These are phyloP conservation scores for Ramularia endophylla DNA, from an alignment of 2,329 filamentous ascomycete species.

Conservation along the genomic window DNA sequence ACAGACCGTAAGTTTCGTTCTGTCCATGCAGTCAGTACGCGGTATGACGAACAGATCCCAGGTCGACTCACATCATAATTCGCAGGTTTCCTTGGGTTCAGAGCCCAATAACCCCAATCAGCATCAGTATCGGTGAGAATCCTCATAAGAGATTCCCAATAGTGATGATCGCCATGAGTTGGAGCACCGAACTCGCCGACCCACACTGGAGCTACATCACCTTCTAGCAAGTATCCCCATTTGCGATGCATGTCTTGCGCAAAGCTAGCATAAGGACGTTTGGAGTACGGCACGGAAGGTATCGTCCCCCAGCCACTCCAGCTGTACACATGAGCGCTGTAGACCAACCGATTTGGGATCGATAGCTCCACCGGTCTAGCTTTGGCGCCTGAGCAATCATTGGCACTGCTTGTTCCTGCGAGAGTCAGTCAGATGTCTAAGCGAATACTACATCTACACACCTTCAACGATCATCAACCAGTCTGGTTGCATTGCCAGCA, in stretches of 20 bases:
- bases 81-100: constrained; percentile 60
- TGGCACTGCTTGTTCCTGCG: too few relatives aligned
- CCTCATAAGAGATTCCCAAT: constrained; percentile 59
- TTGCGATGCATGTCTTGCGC: constrained; percentile 56
- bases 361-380: constrained; percentile 54
- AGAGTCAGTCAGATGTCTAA: too few relatives aligned
- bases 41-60: too few relatives aligned
- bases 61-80: constrained; percentile 33
- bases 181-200: constrained; percentile 62
- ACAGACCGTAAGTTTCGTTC: constrained; percentile 55
- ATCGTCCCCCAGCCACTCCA: constrained; percentile 60
- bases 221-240: constrained; percentile 60
- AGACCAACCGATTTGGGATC: constrained; percentile 53
- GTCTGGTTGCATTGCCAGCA: constrained; percentile 54
- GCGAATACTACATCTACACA: too few relatives aligned
- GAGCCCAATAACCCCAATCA: constrained; percentile 57
- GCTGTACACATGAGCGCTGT: constrained; percentile 62
- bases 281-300: constrained; percentile 53
- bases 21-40: constrained; percentile 6
- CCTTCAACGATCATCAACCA: constrained; percentile 66
- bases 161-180: constrained; percentile 52
- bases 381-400: constrained; percentile 46
- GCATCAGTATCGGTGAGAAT: constrained; percentile 54
- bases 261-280: constrained; percentile 58
- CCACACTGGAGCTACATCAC: constrained; percentile 57